phyloP scores from a whole-genome alignment of 176 grass and related monocot species.

The Neostapfia colusana region DNA sequence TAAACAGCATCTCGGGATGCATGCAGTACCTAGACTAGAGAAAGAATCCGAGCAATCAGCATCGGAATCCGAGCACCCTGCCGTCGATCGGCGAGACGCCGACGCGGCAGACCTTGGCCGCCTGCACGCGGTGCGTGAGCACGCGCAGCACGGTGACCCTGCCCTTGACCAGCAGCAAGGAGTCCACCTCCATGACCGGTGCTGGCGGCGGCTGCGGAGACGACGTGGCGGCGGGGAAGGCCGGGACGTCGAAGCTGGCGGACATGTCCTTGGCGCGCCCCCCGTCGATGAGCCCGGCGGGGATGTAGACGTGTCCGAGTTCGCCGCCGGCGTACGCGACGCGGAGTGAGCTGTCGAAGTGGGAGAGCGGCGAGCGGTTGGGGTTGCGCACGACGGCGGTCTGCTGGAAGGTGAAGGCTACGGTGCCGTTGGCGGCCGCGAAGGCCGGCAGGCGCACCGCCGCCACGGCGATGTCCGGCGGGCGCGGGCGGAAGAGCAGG shows the following conservation, averaged over 20 bases:
- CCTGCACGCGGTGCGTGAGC: slow-evolving; percentile 80
- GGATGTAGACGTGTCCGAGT: slow-evolving; percentile 83
- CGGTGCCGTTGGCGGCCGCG: slow-evolving; percentile 65
- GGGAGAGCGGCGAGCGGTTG: slow-evolving; percentile 73
- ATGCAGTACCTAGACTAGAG: no score
- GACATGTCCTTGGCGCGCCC: slow-evolving; percentile 63
- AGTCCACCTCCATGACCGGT: slow-evolving; percentile 68
- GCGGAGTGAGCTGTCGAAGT: slow-evolving; percentile 88
- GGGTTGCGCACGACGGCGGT: slow-evolving; percentile 71
- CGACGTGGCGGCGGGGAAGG: slow-evolving; percentile 41
- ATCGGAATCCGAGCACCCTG: slow-evolving; percentile 55
- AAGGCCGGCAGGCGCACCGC: slow-evolving; percentile 61
- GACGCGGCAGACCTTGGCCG: slow-evolving; percentile 64
- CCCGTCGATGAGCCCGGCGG: slow-evolving; percentile 73
- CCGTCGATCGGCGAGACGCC: slow-evolving; percentile 58
- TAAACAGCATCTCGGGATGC: no score
- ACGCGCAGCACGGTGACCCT: slow-evolving; percentile 63
- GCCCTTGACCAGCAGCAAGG: slow-evolving; percentile 72
- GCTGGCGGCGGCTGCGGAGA: background rate
- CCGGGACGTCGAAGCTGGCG: slow-evolving; percentile 68
- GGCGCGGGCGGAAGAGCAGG: slow-evolving; percentile 65
- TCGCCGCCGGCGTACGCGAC: slow-evolving; percentile 69
- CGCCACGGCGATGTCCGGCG: slow-evolving; percentile 61
- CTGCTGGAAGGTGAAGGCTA: slow-evolving; percentile 75
- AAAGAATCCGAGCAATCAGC: no score